Evolutionary conservation across 1,284 basidiomycete genomes (phyloP), one percentile per base, ranked within the genome.

Genomic region (Mrakiaceae sp.): DNA sequence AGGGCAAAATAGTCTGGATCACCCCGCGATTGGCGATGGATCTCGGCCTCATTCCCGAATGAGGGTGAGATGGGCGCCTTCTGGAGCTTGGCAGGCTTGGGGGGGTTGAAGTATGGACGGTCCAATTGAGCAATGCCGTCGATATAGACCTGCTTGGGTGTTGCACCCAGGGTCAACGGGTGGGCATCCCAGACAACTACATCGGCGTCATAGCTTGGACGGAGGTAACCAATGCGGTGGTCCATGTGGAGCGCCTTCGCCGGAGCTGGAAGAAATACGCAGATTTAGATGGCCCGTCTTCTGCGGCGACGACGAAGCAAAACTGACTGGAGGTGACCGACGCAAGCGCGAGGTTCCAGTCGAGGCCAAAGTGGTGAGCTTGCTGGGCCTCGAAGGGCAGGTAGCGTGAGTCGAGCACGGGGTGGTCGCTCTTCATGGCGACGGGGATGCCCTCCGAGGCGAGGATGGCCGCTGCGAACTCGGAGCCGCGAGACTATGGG

Each of bases 141-240:
- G 82, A 91, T 70, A 82, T 88, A 70, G 79, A 80, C 80, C 67
- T 81, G 79, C 42, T 76, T 74, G 0, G 81, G 81, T 0, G 80
- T 81, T 0, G 81, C 79, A n/a, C 79, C 79, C 3, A 92, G 79
- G 0, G 84, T 77, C 43, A 94, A 80, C 0, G 90, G 90, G 74
- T 91, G 90, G 39, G 83, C 86, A 70, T 93, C 88, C 62, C 91
- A 94, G 4, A 94, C 79, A 14, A 92, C 88, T n/a, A 94, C 70
- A 74, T 93, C 74, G 27, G 64, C 64, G 47, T 66, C 64, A n/a
- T 75, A 79, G 14, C 88, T 88, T 71, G 79, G 72, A 64, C 83
- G 81, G 48, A 93, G 75, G 70, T 80, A 85, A 1, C 92, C 92
- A 62, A 96, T 79, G 44, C 92, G 81, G 74, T 96, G 90, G 66